Conservation (phyloP, 441 rosid species). For the Kokia cookei region DNA sequence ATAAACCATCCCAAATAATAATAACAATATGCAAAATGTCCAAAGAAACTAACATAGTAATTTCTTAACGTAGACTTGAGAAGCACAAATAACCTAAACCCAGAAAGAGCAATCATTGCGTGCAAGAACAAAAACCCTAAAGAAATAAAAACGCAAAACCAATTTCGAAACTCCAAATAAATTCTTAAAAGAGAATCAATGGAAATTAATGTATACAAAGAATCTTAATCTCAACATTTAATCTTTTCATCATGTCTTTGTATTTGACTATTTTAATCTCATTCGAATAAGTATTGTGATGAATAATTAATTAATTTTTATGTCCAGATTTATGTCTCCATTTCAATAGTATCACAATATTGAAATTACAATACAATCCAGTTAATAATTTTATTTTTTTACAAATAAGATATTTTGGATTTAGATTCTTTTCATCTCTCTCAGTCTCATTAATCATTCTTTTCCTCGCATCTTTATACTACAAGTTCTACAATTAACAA, state of each 20-base stretch:
- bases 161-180: not conserved
- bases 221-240: not conserved
- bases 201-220: not conserved
- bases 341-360: not conserved
- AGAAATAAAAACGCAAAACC: not conserved
- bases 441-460: not conserved
- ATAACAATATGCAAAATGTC: not conserved
- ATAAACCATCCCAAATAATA: not conserved
- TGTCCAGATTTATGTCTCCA: not conserved
- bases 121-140: not conserved
- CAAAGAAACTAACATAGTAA: not conserved
- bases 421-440: not conserved
- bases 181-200: not conserved
- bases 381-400: not conserved
- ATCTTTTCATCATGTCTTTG: not conserved
- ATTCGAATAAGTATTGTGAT: not conserved
- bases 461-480: not conserved
- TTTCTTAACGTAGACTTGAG: not conserved
- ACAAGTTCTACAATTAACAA: not conserved
- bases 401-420: not conserved
- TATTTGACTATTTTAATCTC: not conserved
- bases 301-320: not conserved
- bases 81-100: not conserved
- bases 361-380: not conserved
- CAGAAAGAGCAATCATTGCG: too few species aligned